Conservation (phyloP, 2,329 filamentous ascomycete species). For the Corinectria fuckeliana region DNA sequence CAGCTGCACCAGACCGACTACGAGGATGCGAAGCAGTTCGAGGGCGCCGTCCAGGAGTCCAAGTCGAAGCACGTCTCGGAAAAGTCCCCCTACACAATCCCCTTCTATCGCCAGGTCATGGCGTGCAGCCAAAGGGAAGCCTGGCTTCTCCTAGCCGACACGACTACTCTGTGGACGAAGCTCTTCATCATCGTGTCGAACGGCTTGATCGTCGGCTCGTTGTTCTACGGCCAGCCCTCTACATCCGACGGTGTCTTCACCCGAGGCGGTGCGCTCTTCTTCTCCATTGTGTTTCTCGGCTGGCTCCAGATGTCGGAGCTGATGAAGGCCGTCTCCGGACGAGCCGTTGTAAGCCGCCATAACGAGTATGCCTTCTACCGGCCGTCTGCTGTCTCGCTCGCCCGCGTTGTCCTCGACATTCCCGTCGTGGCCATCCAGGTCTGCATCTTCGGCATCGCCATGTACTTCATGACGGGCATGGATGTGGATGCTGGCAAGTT, state of each 20-base stretch:
- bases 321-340: slow-evolving; percentile 76
- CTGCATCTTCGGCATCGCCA: slow-evolving; percentile 70
- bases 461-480: slow-evolving; percentile 80
- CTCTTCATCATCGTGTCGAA: slow-evolving; percentile 80
- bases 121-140: slow-evolving; percentile 76
- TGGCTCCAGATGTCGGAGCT: slow-evolving; percentile 80
- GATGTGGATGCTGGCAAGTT: slow-evolving; percentile 69
- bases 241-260: slow-evolving; percentile 69
- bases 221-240: slow-evolving; percentile 73
- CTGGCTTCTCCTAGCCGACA: slow-evolving; percentile 79
- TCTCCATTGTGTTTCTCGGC: slow-evolving; percentile 57
- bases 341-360: slow-evolving; percentile 62
- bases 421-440: slow-evolving; percentile 66
- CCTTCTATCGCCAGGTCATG: slow-evolving; percentile 73
- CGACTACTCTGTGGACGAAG: slow-evolving; percentile 77
- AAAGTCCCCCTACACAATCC: slow-evolving; percentile 77
- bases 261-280: slow-evolving; percentile 55
- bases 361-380: slow-evolving; percentile 59
- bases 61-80: slow-evolving; percentile 74
- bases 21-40: slow-evolving; percentile 68
- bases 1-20: slow-evolving; percentile 59
- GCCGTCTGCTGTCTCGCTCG: slow-evolving; percentile 61
- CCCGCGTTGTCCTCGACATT: slow-evolving; percentile 64
- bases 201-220: slow-evolving; percentile 74
- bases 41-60: slow-evolving; percentile 69